These are phyloP conservation scores for Symbiotaphrina buchneri DNA, from an alignment of 495 filamentous ascomycete species.

Conservation along the genomic window DNA sequence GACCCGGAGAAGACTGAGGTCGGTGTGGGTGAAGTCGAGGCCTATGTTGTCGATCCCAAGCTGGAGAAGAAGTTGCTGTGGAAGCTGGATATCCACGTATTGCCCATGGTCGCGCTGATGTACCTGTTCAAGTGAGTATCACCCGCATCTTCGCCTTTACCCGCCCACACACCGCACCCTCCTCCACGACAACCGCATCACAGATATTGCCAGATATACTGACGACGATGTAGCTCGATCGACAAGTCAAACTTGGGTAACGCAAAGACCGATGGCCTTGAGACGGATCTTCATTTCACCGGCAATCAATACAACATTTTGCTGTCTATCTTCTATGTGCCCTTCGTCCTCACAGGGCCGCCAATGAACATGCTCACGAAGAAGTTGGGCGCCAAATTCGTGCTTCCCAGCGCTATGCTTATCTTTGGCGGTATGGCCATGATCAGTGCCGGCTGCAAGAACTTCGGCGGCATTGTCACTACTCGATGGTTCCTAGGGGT, in stretches of 20 bases:
- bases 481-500: slow-evolving; percentile 13
- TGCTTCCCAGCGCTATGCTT: slow-evolving; percentile 49
- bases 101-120: slow-evolving; percentile 17
- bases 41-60: no score
- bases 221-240: no score
- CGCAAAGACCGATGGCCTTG: slow-evolving; percentile 32
- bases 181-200: no score
- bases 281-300: slow-evolving; percentile 22
- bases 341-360: slow-evolving; percentile 48
- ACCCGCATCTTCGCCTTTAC: no score
- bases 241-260: slow-evolving; percentile 16
- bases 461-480: slow-evolving; percentile 44
- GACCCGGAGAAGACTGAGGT: no score
- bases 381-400: slow-evolving; percentile 35
- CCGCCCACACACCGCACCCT: no score
- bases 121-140: slow-evolving; percentile 19
- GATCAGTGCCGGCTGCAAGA: slow-evolving; percentile 27
- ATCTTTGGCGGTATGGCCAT: slow-evolving; percentile 36
- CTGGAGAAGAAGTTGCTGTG: no score
- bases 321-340: slow-evolving; percentile 55
- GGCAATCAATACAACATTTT: slow-evolving; percentile 47
- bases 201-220: no score
- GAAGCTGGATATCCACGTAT: slow-evolving; percentile 16
- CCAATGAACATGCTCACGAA: slow-evolving; percentile 46
- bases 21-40: no score